A percentile compares a stretch with the other conserved stretches of the same genome.
phyloP scores from a whole-genome alignment of 805 yeast genomes.

The Saccharomycopsis amapae region DNA sequence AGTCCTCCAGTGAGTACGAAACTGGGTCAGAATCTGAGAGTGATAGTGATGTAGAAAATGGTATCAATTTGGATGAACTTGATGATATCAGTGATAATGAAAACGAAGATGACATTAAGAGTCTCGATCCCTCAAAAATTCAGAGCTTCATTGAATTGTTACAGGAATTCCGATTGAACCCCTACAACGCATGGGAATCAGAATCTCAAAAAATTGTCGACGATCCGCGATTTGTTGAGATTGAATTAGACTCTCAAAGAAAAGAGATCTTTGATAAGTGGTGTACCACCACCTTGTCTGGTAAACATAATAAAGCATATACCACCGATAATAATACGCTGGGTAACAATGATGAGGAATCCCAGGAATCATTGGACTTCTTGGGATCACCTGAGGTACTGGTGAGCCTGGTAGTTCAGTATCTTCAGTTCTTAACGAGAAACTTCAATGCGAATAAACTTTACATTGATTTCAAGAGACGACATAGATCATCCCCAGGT shows the following conservation, averaged over 20 bases:
- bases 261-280: constrained; percentile 40
- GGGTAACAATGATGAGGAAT: no score
- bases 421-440: constrained; percentile 9
- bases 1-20: constrained; percentile 1
- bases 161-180: constrained; percentile 31
- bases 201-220: constrained; percentile 35
- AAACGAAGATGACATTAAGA: constrained; percentile 15
- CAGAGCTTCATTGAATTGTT: constrained; percentile 32
- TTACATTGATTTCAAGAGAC: constrained; percentile 17
- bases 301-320: no score
- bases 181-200: constrained; percentile 41
- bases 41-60: constrained; percentile 24
- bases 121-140: constrained; percentile 22
- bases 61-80: constrained; percentile 22
- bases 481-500: constrained; percentile 5
- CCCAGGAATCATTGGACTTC: constrained; percentile 3
- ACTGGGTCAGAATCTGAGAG: constrained; percentile 13
- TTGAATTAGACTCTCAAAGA: constrained; percentile 32
- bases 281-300: constrained; percentile 29
- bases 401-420: constrained; percentile 5
- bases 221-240: constrained; percentile 35
- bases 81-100: constrained; percentile 21
- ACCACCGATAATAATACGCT: no score
- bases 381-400: not conserved
- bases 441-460: constrained; percentile 13